Evolutionary conservation across 2,329 filamentous ascomycete genomes (phyloP).

Genomic region (Claviceps maximensis): DNA sequence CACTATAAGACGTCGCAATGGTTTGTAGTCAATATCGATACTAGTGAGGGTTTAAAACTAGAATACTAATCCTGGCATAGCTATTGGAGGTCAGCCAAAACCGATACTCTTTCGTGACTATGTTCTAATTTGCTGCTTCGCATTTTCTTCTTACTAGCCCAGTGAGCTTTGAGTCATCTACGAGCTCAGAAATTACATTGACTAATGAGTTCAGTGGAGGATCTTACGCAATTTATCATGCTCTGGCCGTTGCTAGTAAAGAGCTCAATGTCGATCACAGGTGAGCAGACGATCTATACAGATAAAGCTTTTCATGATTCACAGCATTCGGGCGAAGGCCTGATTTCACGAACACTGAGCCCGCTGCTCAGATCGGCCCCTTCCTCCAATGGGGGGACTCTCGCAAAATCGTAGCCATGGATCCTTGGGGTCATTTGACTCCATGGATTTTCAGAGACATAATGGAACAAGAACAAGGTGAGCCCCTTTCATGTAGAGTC

Average conservation of each 20-base stretch:
- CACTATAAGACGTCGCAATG: constrained; percentile 71
- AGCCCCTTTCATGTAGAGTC: not conserved
- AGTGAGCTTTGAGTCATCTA: constrained; percentile 14
- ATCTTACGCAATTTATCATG: constrained; percentile 93
- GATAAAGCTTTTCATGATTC: constrained; percentile 6
- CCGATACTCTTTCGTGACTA: not conserved
- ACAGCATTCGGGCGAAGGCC: constrained; percentile 24
- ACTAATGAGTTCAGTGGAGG: constrained; percentile 42
- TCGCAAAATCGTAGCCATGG: constrained; percentile 96
- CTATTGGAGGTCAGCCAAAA: constrained; percentile 40
- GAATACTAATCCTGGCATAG: constrained; percentile 18
- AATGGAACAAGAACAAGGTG: constrained; percentile 61
- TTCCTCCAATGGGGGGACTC: constrained; percentile 81
- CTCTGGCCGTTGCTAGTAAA: constrained; percentile 81
- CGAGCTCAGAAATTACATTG: not conserved
- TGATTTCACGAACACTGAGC: constrained; percentile 68
- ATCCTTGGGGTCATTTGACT: constrained; percentile 78
- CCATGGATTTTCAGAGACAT: constrained; percentile 72
- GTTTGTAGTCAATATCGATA: constrained; percentile 29
- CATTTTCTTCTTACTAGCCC: constrained; percentile 16
- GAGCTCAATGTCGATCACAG: constrained; percentile 73
- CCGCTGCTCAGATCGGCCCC: constrained; percentile 76
- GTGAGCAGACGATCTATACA: constrained; percentile 17
- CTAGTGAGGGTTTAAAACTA: not conserved
- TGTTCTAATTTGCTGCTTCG: not conserved